Evolutionary conservation across 371 early-diverging fungal genomes (phyloP), one percentile per base, ranked within the genome.

Genomic region (Choanephora cucurbitarum): DNA sequence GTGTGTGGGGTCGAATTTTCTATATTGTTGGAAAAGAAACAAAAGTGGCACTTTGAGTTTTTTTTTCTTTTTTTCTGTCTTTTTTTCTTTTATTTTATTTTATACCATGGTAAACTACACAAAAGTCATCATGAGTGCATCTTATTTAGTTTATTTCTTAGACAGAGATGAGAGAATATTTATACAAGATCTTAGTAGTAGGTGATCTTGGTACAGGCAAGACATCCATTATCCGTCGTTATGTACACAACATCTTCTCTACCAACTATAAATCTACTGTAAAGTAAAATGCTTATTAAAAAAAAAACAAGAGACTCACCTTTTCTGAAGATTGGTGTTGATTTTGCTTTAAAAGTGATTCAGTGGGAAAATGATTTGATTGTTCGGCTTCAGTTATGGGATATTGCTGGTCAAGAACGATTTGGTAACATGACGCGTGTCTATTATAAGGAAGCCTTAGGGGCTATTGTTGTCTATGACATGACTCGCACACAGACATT

Each of bases 151-250:
- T 40, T n/a, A 10, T 10, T n/a, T n/a, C n/a, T 32, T 49, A 72
- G 69, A 53, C 59, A 34, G 69, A 70, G 57, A 66, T 67, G 47
- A 66, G 64, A 66, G 78, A 78, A 52, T 78, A 74, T 44, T 60
- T 74, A 24, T 89, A 88, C 70, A 92, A 92, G 66, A 84, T 91
- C 32, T 77, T 92, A 42, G 83, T 92, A 10, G 85, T 92, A 43
- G 92, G 92, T 19, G 89, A 89, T 59, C 79, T 87, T 41, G 91
- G 91, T 15, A 86, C 90, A 33, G 91, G 92, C 55, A 89, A 89
- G 56, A 89, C 90, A 0, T 81, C 81, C 22, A 75, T 88, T 43
- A 81, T 89, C 50, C 72, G 76, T 37, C 80, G 86, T 44, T 89
- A 84, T 57, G 84, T 86, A 24, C 82, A 91, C 66, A 83, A 87